Base-by-base conservation (phyloP, 2,329 filamentous ascomycete genomes). In the Pseudopyricularia cyperi region DNA sequence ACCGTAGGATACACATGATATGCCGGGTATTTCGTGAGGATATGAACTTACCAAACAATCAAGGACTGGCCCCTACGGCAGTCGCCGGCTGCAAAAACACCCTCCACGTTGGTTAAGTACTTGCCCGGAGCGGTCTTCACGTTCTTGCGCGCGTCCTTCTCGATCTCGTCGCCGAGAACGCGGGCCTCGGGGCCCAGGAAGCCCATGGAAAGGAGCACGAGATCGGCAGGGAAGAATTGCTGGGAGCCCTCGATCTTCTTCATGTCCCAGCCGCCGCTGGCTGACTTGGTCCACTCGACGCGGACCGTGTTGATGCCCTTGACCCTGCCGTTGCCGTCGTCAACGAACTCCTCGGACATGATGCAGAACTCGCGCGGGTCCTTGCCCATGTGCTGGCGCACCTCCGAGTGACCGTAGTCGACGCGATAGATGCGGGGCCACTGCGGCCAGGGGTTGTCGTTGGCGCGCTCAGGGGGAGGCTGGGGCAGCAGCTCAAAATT, bases 381-480 rank as follows among this genome's bases (percentile, higher is more conserved):
- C 66, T 90, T 90, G 70, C 91, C 91, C 74, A 90, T 91, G 74
- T 96, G 90, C 60, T 91, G 89, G 68, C 91, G 89, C 62, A 96
- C 91, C 70, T 97, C 91, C 15, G 85, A 85, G 75, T 97, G 91
- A 53, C 91, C 91, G 64, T 97, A 97, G 71, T 97, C 91, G n/a
- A 96, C 87, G 61, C 91, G 89, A 78, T 95, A 96, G 66, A 96
- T 90, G 62, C 90, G 87, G 53, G 91, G 91, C 90, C 91, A 97
- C 71, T 96, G 91, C 9, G 91, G 91, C 91, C 91, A 97, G 56
- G 91, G 91, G 76, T 97, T 97, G 70, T 96, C 91, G 57, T 82
- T 80, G 57, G 87, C 89, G 71, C 91, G 89, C 76, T 95, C 85
- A 55, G 87, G 80, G 7, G 90, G 89, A 59, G 91, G 91, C 70